A percentile compares a stretch with the other conserved stretches of the same genome.
These are phyloP conservation scores for Penicillium sp. DNA, from an alignment of 2,329 filamentous ascomycete species.

Conservation along the genomic window DNA sequence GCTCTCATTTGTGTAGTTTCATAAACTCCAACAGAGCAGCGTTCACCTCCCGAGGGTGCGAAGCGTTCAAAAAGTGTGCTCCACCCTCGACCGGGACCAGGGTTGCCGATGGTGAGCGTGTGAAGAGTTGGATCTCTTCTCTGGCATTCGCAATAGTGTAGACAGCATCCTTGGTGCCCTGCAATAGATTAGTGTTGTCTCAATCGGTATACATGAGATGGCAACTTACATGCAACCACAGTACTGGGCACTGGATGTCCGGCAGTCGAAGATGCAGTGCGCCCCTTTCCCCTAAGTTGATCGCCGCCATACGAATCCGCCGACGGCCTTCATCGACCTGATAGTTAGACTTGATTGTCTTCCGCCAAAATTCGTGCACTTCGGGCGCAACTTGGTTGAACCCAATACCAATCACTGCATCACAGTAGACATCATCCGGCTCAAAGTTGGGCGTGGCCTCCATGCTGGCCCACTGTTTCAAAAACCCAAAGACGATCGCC, in stretches of 20 bases:
- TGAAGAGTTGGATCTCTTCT: slow-evolving; percentile 55
- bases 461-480: slow-evolving; percentile 50
- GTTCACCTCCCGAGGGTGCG: slow-evolving; percentile 54
- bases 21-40: slow-evolving; percentile 32
- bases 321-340: slow-evolving; percentile 56
- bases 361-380: slow-evolving; percentile 51
- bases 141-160: slow-evolving; percentile 18
- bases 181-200: neutral
- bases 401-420: slow-evolving; percentile 55
- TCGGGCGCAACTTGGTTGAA: slow-evolving; percentile 51
- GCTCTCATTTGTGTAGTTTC: neutral
- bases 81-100: slow-evolving; percentile 55
- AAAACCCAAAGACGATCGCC: slow-evolving; percentile 41
- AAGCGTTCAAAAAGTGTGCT: slow-evolving; percentile 57
- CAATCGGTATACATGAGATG: slow-evolving; percentile 34
- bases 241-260: slow-evolving; percentile 58
- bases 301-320: slow-evolving; percentile 56
- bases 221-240: slow-evolving; percentile 55
- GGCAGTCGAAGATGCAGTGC: slow-evolving; percentile 53
- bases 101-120: slow-evolving; percentile 50
- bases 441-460: slow-evolving; percentile 51
- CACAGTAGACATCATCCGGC: slow-evolving; percentile 50
- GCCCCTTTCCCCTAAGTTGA: slow-evolving; percentile 57
- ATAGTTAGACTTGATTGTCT: slow-evolving; percentile 55
- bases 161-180: slow-evolving; percentile 32